A percentile compares a stretch with the other conserved stretches of the same genome.
Conservation (phyloP, 306 rosid genomes). For the Cucumis sativus region Cucumber_9930_V3 NC_026661.2:2643001-2643500, state of each 20-base stretch:
- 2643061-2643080: constrained; percentile 91
- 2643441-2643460: constrained; percentile 86
- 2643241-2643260: constrained; percentile 85
- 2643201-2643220: not conserved
- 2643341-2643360: not conserved
- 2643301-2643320: constrained; percentile 44
- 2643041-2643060: constrained; percentile 64
- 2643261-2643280: constrained; percentile 97
- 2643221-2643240: constrained; percentile 69
- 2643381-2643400: not conserved
- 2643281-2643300: constrained; percentile 95
- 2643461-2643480: constrained; percentile 97
- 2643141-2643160: not conserved
- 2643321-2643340: not conserved
- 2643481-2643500: constrained; percentile 88
- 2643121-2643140: not conserved
- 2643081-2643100: constrained; percentile 95
- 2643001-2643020: constrained; percentile 98
- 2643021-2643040: constrained; percentile 99
- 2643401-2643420: not conserved
- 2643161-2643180: not conserved
- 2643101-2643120: constrained; percentile 71
- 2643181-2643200: constrained; percentile 2
- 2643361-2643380: not conserved
- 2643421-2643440: constrained; percentile 43